These are phyloP conservation scores for Colletotrichum abscissum DNA, from an alignment of 2,329 filamentous ascomycete genomes.

Conservation along the genomic window DNA sequence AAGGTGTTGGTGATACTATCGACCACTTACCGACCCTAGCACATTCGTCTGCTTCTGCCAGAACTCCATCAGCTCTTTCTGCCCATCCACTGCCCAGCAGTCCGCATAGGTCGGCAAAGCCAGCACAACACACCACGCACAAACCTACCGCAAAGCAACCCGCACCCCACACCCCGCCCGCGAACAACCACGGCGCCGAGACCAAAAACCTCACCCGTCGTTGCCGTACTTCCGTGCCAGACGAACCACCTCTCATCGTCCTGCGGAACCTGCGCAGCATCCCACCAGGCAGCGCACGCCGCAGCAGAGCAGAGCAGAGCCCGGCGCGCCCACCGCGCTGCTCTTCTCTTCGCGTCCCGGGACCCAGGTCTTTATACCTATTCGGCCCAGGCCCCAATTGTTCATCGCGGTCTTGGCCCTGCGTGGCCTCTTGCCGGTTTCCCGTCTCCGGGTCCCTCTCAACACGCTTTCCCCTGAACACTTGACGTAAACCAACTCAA, in stretches of 20 bases:
- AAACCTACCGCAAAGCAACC: background rate
- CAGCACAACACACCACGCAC: background rate
- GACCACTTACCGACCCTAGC: background rate
- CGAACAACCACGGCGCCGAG: conserved; percentile 15
- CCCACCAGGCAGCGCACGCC: background rate
- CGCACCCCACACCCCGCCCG: conserved; percentile 8
- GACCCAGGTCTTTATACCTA: background rate
- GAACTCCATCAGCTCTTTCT: background rate
- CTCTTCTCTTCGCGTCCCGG: background rate
- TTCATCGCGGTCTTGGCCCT: background rate
- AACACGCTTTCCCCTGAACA: background rate
- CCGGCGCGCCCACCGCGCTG: background rate
- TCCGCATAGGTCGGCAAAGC: background rate
- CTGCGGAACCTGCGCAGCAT: background rate
- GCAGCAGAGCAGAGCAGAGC: too few species aligned
- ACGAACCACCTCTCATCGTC: background rate
- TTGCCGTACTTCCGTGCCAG: conserved; percentile 14
- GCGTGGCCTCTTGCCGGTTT: background rate
- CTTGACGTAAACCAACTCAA: background rate
- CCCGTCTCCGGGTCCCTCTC: background rate
- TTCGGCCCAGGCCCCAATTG: background rate
- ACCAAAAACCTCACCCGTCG: conserved; percentile 1
- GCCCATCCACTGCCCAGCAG: background rate
- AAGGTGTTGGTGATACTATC: background rate
- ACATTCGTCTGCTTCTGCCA: background rate